These are phyloP conservation scores for Populus hybrid DNA, from an alignment of 441 rosid genomes.

Conservation along the genomic window DNA sequence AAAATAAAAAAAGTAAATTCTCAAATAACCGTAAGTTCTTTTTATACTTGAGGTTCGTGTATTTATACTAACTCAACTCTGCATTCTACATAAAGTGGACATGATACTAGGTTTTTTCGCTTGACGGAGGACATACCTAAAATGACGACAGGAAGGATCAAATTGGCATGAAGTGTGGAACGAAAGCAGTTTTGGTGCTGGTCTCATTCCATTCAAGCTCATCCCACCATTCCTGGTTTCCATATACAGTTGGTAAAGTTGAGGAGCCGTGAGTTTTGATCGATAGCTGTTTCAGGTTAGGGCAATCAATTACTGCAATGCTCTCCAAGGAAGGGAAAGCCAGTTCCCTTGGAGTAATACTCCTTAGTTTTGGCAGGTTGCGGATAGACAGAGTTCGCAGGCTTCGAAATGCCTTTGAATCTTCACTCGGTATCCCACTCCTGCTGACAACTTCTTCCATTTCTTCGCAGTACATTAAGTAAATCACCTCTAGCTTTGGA, in stretches of 20 bases:
- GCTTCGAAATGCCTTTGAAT: constrained; percentile 30
- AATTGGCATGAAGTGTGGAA: constrained; percentile 26
- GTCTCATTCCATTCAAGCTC: constrained; percentile 32
- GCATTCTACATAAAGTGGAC: too few relatives aligned
- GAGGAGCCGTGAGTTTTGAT: constrained; percentile 14
- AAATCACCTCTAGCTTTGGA: constrained; percentile 42
- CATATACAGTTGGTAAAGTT: constrained; percentile 29
- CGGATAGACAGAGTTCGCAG: constrained; percentile 38
- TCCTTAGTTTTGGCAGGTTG: constrained; percentile 41
- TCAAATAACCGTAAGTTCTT: too few relatives aligned
- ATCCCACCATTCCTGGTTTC: constrained; percentile 48
- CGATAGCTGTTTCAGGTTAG: constrained; percentile 33
- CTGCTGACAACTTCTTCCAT: constrained; percentile 35
- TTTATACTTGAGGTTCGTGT: too few relatives aligned
- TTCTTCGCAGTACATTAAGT: constrained; percentile 42
- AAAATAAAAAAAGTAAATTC: too few relatives aligned
- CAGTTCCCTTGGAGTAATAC: constrained; percentile 25
- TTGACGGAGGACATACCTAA: too few relatives aligned
- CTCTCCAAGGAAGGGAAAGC: constrained; percentile 32
- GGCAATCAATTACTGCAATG: constrained; percentile 36
- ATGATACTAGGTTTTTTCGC: too few relatives aligned
- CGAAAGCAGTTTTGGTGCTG: constrained; percentile 8
- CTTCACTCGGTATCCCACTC: constrained; percentile 16
- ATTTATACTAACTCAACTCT: too few relatives aligned
- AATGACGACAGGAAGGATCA: background rate